Evolutionary conservation across 2,329 filamentous ascomycete genomes (phyloP).

Genomic region (Fusarium torulosum): DNA sequence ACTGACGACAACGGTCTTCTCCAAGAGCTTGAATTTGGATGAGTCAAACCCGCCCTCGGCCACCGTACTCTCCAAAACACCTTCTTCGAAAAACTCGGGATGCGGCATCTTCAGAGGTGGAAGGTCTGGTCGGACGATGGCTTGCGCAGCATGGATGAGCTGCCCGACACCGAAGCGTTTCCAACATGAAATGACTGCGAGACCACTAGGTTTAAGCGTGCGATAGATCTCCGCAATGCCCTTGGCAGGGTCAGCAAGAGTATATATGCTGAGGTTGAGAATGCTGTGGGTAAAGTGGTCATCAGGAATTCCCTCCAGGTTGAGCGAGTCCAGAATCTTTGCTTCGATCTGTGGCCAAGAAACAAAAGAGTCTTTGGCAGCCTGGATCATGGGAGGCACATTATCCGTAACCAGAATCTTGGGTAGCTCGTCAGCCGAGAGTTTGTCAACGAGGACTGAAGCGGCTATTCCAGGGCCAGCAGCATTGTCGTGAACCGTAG

Average conservation of each 20-base stretch:
- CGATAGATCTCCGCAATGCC: conserved; percentile 49
- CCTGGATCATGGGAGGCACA: conserved; percentile 36
- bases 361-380: conserved; percentile 28
- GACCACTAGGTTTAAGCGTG: conserved; percentile 48
- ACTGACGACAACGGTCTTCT: conserved; percentile 27
- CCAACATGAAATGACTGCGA: conserved; percentile 46
- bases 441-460: conserved; percentile 39
- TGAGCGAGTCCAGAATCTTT: conserved; percentile 38
- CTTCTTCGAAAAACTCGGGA: conserved; percentile 45
- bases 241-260: conserved; percentile 41
- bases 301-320: conserved; percentile 36
- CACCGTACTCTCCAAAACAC: conserved; percentile 37
- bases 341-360: conserved; percentile 16
- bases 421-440: conserved; percentile 9
- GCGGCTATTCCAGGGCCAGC: conserved; percentile 51
- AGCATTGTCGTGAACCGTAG: conserved; percentile 51
- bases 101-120: conserved; percentile 44
- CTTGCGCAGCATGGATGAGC: conserved; percentile 49
- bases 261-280: conserved; percentile 51
- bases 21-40: conserved; percentile 19
- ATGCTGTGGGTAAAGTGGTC: conserved; percentile 46
- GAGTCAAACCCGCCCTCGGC: conserved; percentile 44
- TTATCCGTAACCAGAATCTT: conserved; percentile 39
- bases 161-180: conserved; percentile 44
- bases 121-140: conserved; percentile 46